Evolutionary conservation across 495 filamentous ascomycete species (phyloP), one percentile per base, ranked within the genome.

Genomic region (Penicillium daleae): DNA sequence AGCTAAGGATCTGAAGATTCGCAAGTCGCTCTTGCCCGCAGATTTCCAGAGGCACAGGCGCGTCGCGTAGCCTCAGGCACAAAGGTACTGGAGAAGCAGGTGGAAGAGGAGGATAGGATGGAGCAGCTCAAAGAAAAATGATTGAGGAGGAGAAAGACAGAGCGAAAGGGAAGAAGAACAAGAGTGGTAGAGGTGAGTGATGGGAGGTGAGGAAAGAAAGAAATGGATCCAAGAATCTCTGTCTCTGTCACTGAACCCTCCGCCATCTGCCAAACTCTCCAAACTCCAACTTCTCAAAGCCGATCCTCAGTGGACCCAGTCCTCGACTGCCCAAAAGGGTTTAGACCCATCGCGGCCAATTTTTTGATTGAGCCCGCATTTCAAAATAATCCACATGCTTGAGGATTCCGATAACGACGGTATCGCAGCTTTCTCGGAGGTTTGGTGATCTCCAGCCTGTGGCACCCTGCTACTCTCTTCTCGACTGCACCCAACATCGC

Each of bases 271-370:
- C 26, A 31, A 29, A 4, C 24, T 3, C 26, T 9, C 24, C 26
- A n/a, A 4, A 9, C 40, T 10, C 40, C n/a, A 22, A 21, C 40
- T 44, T 22, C 35, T 17, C 40, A 44, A 44, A 53, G 50, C 13
- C 50, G 50, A 53, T 53, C n/a, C n/a, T n/a, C 50, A 32, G 51
- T 53, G 31, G 51, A 21, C 31, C 24, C 27, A 27, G 50, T 6
- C n/a, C 42, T 35, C 33, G 33, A 10, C 4, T 10, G 24, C 58
- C 49, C 22, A 42, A 53, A 40, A 24, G 24, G 58, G 58, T 60
- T 60, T 60, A 60, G 58, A 50, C 17, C 37, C 39, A 59, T 59
- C 57, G 39, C 44, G 42, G 57, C 29, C 46, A 39, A 27, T 59
- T 59, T 59, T 59, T 29, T 33, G 46, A 17, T n/a, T 29, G 29